These are phyloP conservation scores for Lolium rigidum DNA, from an alignment of 176 grass and related monocot species.

Conservation along the genomic window DNA sequence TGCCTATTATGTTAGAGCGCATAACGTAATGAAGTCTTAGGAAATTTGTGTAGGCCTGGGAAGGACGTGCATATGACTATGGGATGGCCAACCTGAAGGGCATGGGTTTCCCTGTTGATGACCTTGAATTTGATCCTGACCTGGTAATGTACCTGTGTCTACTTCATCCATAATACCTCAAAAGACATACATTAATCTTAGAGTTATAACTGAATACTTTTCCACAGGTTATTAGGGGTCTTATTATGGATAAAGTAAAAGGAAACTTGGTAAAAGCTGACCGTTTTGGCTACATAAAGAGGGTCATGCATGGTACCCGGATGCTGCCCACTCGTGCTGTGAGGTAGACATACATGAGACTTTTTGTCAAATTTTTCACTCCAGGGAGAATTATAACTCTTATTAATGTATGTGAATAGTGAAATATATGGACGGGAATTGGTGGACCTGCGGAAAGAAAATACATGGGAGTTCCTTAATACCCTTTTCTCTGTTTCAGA, in stretches of 20 bases:
- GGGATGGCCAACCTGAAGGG: conserved; percentile 90
- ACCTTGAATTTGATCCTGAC: conserved; percentile 90
- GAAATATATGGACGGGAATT: conserved; percentile 98
- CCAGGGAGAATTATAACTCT: conserved; percentile 5
- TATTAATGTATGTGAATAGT: conserved; percentile 57
- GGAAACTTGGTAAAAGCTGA: conserved; percentile 98
- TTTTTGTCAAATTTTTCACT: conserved; percentile 19
- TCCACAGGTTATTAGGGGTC: conserved; percentile 83
- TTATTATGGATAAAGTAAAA: conserved; percentile 96
- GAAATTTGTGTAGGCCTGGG: conserved; percentile 73
- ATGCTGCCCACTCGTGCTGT: conserved; percentile 89
- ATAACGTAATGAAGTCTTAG: conserved; percentile 13
- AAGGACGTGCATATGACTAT: conserved; percentile 99
- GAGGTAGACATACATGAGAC: conserved; percentile 56
- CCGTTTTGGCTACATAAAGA: conserved; percentile 95
- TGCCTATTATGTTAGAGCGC: conserved; percentile 17
- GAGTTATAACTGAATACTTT: conserved; percentile 33
- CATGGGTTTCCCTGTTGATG: conserved; percentile 94
- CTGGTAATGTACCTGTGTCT: conserved; percentile 62
- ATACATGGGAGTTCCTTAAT: conserved; percentile 95
- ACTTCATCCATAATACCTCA: conserved; percentile 39
- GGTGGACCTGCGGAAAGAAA: conserved; percentile 93
- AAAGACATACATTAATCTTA: conserved; percentile 23
- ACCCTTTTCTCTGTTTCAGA: conserved; percentile 99
- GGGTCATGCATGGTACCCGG: conserved; percentile 95